Conservation (phyloP, 2,329 filamentous ascomycete genomes). For the Fusarium sambucinum region DNA sequence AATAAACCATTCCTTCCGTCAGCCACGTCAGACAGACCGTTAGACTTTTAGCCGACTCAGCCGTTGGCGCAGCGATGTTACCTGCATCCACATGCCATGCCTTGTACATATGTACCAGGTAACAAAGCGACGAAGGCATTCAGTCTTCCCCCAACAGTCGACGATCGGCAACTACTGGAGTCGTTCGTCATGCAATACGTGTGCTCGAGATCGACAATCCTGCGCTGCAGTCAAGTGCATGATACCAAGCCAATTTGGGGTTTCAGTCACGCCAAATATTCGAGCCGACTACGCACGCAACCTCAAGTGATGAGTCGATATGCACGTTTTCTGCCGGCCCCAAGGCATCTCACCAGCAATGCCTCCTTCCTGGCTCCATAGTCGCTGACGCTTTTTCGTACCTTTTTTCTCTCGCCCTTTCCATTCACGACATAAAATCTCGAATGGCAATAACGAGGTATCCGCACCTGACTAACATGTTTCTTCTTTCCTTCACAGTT, state of each 20-base stretch:
- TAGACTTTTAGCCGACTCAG: conserved; percentile 21
- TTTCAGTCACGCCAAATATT: conserved; percentile 8
- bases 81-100: conserved; percentile 7
- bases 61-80: conserved; percentile 22
- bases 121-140: conserved; percentile 25
- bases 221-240: conserved; percentile 13
- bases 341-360: conserved; percentile 10
- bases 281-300: neutral
- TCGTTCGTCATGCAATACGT: conserved; percentile 30
- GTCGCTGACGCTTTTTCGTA: neutral
- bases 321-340: conserved; percentile 12
- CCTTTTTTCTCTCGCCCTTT: neutral
- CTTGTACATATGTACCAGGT: conserved; percentile 12
- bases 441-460: neutral
- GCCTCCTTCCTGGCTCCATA: conserved; percentile 10
- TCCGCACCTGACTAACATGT: conserved; percentile 37
- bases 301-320: conserved; percentile 11
- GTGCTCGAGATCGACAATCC: conserved; percentile 12
- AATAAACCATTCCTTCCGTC: neutral
- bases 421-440: neutral
- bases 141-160: neutral
- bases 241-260: conserved; percentile 12
- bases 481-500: conserved; percentile 35
- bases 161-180: conserved; percentile 11
- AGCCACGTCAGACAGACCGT: conserved; percentile 14